Conservation (phyloP, 768 basidiomycete genomes). For the Suillus ampliporus region DNA sequence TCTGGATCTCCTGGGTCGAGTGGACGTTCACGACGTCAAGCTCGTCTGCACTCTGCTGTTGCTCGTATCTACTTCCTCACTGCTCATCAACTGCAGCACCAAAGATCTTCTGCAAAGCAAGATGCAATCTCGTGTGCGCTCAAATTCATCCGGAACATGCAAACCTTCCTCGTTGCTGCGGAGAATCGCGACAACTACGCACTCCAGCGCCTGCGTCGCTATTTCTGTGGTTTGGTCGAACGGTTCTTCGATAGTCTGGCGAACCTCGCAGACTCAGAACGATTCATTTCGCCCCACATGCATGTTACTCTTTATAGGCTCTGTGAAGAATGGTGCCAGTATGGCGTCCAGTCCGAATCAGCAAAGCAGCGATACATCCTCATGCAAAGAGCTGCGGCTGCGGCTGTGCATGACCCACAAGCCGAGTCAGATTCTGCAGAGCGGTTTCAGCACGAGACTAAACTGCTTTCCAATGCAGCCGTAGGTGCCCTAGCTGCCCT, state of each 20-base stretch:
- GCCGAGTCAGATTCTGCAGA: conserved; percentile 58
- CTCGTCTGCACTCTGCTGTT: conserved; percentile 83
- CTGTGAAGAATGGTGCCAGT: conserved; percentile 94
- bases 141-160: conserved; percentile 86
- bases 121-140: conserved; percentile 80
- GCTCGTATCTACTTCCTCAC: conserved; percentile 90
- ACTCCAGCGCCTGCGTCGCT: conserved; percentile 81
- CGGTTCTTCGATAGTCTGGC: conserved; percentile 81
- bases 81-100: conserved; percentile 73
- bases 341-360: conserved; percentile 76
- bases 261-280: conserved; percentile 72
- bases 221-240: conserved; percentile 90
- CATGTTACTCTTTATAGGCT: conserved; percentile 81
- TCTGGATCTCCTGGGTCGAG: conserved; percentile 46
- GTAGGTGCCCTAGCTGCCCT: conserved; percentile 88
- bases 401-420: conserved; percentile 59
- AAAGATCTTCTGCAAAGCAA: conserved; percentile 69
- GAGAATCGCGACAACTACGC: conserved; percentile 79
- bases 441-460: conserved; percentile 72
- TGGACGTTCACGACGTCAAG: conserved; percentile 72
- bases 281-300: conserved; percentile 76
- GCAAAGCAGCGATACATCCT: conserved; percentile 69
- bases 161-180: conserved; percentile 72
- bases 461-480: conserved; percentile 77
- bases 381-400: conserved; percentile 72